phyloP scores from a whole-genome alignment of 495 filamentous ascomycete genomes.

The Penicillium cataractarum region DNA sequence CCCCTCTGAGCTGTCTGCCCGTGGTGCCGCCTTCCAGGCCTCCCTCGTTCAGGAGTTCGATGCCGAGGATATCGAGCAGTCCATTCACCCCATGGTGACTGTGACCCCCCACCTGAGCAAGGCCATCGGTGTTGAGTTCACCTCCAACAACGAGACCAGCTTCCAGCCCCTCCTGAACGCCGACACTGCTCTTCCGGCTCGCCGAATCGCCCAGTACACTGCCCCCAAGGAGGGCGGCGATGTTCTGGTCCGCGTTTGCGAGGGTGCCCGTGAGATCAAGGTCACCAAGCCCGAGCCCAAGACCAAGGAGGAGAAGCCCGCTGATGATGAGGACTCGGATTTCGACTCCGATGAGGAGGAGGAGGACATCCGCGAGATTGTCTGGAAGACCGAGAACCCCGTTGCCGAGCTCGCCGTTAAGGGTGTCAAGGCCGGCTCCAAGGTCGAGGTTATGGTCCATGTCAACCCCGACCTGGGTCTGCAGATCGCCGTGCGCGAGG shows the following conservation, averaged over 20 bases:
- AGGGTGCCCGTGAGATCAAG: conserved; percentile 87
- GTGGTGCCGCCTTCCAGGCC: conserved; percentile 94
- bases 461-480: conserved; percentile 76
- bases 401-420: conserved; percentile 85
- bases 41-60: conserved; percentile 92
- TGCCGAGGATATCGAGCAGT: conserved; percentile 89
- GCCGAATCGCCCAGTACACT: conserved; percentile 75
- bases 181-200: conserved; percentile 88
- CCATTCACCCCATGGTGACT: conserved; percentile 92
- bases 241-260: conserved; percentile 82
- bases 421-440: conserved; percentile 82
- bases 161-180: conserved; percentile 80
- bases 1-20: conserved; percentile 84
- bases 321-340: conserved; percentile 66
- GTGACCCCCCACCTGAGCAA: conserved; percentile 86
- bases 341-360: conserved; percentile 67
- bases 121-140: conserved; percentile 83
- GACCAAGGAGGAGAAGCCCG: conserved; percentile 65
- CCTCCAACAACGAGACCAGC: conserved; percentile 60
- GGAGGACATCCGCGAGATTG: conserved; percentile 81
- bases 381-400: conserved; percentile 85
- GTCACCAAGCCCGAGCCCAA: conserved; percentile 82
- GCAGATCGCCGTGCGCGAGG: conserved; percentile 78
- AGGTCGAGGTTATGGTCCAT: conserved; percentile 91
- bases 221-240: conserved; percentile 79